Base-by-base conservation (phyloP, 2,329 filamentous ascomycete species). In the Verruconis gallopava region DNA sequence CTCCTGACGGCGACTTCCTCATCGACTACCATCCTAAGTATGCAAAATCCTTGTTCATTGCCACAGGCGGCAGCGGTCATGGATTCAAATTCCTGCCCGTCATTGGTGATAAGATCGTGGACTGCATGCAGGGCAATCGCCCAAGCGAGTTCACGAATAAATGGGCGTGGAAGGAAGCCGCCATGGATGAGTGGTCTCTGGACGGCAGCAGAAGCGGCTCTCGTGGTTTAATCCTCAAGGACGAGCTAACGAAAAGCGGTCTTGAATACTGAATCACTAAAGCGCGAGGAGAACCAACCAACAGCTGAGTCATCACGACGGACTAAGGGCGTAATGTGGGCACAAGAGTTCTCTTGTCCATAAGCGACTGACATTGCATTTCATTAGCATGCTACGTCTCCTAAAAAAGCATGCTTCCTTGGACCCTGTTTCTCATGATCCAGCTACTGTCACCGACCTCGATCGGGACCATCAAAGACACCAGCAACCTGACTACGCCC, bases 41-140 rank as follows among this genome's bases (percentile, higher is more conserved):
- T 47, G 52, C 56, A 42, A 52, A 58, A n/a, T 65, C 68, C 0
- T 51, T 79, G 0, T 71, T 77, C 50, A 63, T 79, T 0, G 73
- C 73, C 2, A 78, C 75, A 0, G 75, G 73, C 1, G 77, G 76
- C 0, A 71, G 67, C 25, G 75, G 76, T 0, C 75, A 79, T 53
- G 75, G 64, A 0, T 79, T 77, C 54, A 79, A 78, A 49, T 78
- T 74, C 45, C 51, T 77, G 38, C 75, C 75, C 0, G 68, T 70
- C 3, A 65, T 79, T 48, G 73, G 75, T 1, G 66, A 68, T 25
- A 64, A 62, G 46, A 67, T 77, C 11, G 62, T 70, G 0, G 66
- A 75, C 46, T 64, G 66, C n/a, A 53, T 76, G 5, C 58, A 67
- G 46, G 60, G 64, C 2, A 48, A 43, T 14, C 51, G 53, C 1